Evolutionary conservation across 352 stramenopile genomes (phyloP).

Genomic region (Phytophthora agathidicida): DNA sequence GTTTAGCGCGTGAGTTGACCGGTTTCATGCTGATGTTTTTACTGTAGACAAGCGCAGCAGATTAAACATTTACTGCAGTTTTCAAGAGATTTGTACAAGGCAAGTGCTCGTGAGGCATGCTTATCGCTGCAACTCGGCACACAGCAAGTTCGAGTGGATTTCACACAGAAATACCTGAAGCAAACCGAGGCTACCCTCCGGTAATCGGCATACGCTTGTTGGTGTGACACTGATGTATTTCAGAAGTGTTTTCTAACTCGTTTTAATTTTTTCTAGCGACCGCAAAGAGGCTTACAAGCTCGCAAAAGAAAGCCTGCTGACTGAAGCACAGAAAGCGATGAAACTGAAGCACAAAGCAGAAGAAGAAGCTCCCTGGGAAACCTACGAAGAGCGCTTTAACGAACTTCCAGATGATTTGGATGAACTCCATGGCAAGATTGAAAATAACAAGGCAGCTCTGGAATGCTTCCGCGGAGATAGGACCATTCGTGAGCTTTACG

Average conservation of each 20-base stretch:
- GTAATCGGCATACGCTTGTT: slow-evolving; percentile 21
- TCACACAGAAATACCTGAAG: slow-evolving; percentile 64
- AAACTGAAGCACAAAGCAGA: slow-evolving; percentile 72
- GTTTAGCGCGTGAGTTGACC: slow-evolving; percentile 9
- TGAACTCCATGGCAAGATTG: slow-evolving; percentile 75
- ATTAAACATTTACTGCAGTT: slow-evolving; percentile 65
- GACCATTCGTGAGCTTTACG: slow-evolving; percentile 76
- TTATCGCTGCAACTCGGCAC: slow-evolving; percentile 61
- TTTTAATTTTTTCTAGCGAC: slow-evolving; percentile 34
- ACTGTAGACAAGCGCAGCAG: slow-evolving; percentile 66
- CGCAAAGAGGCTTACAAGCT: slow-evolving; percentile 64
- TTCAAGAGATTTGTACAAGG: slow-evolving; percentile 53
- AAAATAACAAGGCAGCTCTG: slow-evolving; percentile 84
- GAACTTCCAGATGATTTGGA: slow-evolving; percentile 77
- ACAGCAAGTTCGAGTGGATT: slow-evolving; percentile 75
- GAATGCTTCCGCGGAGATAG: slow-evolving; percentile 85
- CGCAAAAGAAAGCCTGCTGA: slow-evolving; percentile 72
- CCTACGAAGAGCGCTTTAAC: slow-evolving; percentile 67
- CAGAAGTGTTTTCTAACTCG: neutral
- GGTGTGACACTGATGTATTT: slow-evolving; percentile 1
- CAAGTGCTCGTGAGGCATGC: slow-evolving; percentile 58
- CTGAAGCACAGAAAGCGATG: slow-evolving; percentile 67
- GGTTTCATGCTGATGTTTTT: neutral
- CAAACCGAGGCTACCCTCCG: slow-evolving; percentile 55
- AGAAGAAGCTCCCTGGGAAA: slow-evolving; percentile 65